Conservation (phyloP, 805 yeast species). For the Saccharomycopsis sp. region DNA sequence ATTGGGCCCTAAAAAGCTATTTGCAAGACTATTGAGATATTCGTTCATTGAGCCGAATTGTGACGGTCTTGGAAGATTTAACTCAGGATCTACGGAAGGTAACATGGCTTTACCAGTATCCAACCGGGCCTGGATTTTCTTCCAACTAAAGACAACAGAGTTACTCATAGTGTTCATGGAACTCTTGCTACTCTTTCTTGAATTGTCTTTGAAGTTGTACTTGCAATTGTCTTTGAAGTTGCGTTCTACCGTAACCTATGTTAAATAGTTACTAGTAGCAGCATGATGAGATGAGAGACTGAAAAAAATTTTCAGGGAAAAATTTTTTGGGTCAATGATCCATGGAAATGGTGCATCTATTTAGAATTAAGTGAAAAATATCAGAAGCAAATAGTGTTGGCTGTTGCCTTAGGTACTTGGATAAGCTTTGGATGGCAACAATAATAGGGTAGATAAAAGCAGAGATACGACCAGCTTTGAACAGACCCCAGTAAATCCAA, state of each 20-base stretch:
- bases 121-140: not conserved
- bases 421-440: too few relatives aligned
- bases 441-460: too few relatives aligned
- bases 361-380: too few relatives aligned
- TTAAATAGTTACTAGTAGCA: too few relatives aligned
- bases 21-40: not conserved
- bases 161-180: not conserved
- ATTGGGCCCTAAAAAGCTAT: constrained; percentile 1
- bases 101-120: not conserved
- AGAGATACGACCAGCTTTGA: too few relatives aligned
- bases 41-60: not conserved
- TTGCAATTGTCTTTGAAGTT: too few relatives aligned
- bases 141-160: not conserved
- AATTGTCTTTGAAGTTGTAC: too few relatives aligned
- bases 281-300: not conserved
- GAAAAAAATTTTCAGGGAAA: not conserved
- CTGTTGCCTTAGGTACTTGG: too few relatives aligned
- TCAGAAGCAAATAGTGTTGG: too few relatives aligned
- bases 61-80: not conserved
- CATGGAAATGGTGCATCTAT: not conserved
- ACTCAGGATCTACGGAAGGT: not conserved
- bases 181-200: too few relatives aligned
- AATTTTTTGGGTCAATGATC: not conserved
- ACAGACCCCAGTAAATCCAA: too few relatives aligned
- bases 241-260: too few relatives aligned